A percentile compares a stretch with the other conserved stretches of the same genome.
Conservation (phyloP, 257 asterid species). For the Verbena officinalis region DNA sequence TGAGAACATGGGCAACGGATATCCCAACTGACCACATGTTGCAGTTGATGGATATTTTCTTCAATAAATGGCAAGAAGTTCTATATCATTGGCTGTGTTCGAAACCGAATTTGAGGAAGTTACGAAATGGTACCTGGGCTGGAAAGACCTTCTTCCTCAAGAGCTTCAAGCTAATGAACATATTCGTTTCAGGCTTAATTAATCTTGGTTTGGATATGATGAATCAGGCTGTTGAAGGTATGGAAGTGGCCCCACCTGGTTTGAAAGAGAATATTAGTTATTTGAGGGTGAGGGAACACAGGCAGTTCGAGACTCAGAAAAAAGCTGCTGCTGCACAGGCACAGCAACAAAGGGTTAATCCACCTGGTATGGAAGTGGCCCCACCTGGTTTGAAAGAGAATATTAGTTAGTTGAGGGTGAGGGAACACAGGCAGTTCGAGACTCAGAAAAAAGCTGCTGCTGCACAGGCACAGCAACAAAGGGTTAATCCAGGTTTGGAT, state of each 20-base stretch:
- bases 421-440: neutral
- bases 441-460: neutral
- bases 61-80: slow-evolving; percentile 42
- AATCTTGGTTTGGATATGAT: neutral
- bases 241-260: too few relatives aligned
- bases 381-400: too few relatives aligned
- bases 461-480: too few relatives aligned
- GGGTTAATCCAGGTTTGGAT: too few relatives aligned
- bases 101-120: slow-evolving; percentile 54
- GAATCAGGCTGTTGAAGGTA: too few relatives aligned
- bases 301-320: neutral
- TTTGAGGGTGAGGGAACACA: too few relatives aligned
- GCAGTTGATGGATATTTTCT: slow-evolving; percentile 49
- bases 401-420: too few relatives aligned
- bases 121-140: slow-evolving; percentile 50
- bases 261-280: too few relatives aligned
- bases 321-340: too few relatives aligned
- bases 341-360: too few relatives aligned
- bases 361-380: too few relatives aligned
- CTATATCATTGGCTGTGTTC: slow-evolving; percentile 58
- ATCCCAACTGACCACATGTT: slow-evolving; percentile 39
- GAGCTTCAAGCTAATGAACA: slow-evolving; percentile 9
- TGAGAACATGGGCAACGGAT: slow-evolving; percentile 44
- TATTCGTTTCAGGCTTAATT: slow-evolving; percentile 26
- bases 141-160: slow-evolving; percentile 54